Percentiles rank a stretch among this genome's conserved stretches.
phyloP scores from a whole-genome alignment of 1,139 yeast species.

The Yamadazyma oceani region DNA sequence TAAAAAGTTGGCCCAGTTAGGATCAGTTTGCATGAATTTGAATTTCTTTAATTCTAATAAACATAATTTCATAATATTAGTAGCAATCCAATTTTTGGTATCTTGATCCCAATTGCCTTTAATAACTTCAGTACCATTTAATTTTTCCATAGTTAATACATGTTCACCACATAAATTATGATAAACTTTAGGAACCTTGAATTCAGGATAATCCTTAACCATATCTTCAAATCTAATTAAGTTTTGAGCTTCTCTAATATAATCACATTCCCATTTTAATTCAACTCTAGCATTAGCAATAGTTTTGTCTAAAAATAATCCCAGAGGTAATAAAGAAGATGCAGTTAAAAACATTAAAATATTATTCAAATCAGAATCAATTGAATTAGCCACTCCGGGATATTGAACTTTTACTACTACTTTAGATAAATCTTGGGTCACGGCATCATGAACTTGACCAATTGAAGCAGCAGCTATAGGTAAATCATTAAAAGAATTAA shows the following conservation, averaged over 20 bases:
- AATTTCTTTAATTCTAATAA: constrained; percentile 80
- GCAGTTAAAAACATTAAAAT: constrained; percentile 80
- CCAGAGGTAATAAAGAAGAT: constrained; percentile 83
- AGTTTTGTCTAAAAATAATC: constrained; percentile 87
- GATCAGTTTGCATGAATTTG: constrained; percentile 97
- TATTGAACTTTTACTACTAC: constrained; percentile 98
- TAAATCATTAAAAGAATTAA: constrained; percentile 74
- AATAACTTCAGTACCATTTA: constrained; percentile 81
- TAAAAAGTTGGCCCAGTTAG: constrained; percentile 97
- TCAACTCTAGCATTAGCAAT: constrained; percentile 92
- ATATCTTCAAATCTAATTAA: constrained; percentile 66
- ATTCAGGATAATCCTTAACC: constrained; percentile 63
- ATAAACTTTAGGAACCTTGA: constrained; percentile 79
- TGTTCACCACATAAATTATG: constrained; percentile 77
- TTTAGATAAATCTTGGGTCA: constrained; percentile 58
- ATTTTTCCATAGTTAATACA: constrained; percentile 85
- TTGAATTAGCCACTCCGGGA: constrained; percentile 95
- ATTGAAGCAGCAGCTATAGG: constrained; percentile 98
- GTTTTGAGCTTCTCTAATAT: constrained; percentile 83
- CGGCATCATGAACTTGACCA: constrained; percentile 93
- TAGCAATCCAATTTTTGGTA: constrained; percentile 77
- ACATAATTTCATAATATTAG: constrained; percentile 84
- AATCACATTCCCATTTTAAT: constrained; percentile 97
- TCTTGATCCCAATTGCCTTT: constrained; percentile 77
- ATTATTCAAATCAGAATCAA: constrained; percentile 91